These are phyloP conservation scores for Agrocybe chaxingu DNA, from an alignment of 768 basidiomycete genomes.

Conservation along the genomic window DNA sequence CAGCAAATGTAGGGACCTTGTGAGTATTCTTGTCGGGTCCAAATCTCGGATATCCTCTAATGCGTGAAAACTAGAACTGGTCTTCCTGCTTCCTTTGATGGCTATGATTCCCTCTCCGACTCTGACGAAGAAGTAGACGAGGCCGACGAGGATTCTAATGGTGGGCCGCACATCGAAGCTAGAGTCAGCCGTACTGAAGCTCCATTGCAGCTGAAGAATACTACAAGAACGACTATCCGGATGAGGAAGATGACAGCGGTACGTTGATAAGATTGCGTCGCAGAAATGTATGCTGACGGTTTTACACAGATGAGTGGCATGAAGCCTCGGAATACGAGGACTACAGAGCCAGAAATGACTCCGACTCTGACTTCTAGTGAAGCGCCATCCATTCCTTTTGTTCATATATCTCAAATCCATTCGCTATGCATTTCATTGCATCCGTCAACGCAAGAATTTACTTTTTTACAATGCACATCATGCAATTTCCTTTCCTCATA, in stretches of 20 bases:
- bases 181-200: slow-evolving; percentile 1
- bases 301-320: slow-evolving; percentile 50
- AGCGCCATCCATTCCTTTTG: neutral
- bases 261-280: slow-evolving; percentile 1
- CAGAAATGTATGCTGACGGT: neutral
- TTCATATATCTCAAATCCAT: neutral
- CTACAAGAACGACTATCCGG: slow-evolving; percentile 84
- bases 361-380: slow-evolving; percentile 11
- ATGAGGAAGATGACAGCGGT: slow-evolving; percentile 62
- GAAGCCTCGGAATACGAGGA: slow-evolving; percentile 50
- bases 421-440: neutral
- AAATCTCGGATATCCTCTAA: neutral
- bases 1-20: slow-evolving; percentile 61
- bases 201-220: slow-evolving; percentile 65
- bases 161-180: slow-evolving; percentile 30
- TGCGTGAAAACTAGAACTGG: slow-evolving; percentile 48
- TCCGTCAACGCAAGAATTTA: too few relatives aligned
- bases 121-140: slow-evolving; percentile 64
- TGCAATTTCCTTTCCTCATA: too few relatives aligned
- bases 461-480: too few relatives aligned
- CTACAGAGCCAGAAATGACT: too few relatives aligned
- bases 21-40: slow-evolving; percentile 28
- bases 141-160: slow-evolving; percentile 84
- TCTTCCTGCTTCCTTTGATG: slow-evolving; percentile 54
- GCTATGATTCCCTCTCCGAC: slow-evolving; percentile 60